Conservation (phyloP, 2,329 filamentous ascomycete genomes). For the Apiospora pterosperma region DNA sequence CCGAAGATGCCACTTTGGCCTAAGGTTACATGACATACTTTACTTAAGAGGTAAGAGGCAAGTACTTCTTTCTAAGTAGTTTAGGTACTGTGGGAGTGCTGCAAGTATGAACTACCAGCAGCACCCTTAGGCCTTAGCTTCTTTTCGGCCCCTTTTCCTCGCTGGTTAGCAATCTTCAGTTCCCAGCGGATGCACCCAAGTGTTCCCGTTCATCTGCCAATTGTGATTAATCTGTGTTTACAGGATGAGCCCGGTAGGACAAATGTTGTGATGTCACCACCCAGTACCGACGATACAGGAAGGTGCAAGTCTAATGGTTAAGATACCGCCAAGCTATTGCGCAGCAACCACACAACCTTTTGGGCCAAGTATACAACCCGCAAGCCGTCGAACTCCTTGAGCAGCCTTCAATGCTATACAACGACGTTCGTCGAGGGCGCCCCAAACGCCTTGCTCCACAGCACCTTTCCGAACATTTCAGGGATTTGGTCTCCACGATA, state of each 20-base stretch:
- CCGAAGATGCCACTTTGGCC: conserved; percentile 26
- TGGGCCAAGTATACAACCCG: neutral
- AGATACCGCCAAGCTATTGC: neutral
- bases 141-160: neutral
- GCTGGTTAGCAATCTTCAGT: neutral
- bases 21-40: neutral
- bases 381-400: neutral
- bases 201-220: neutral
- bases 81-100: too few species aligned
- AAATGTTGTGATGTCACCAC: neutral
- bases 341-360: neutral
- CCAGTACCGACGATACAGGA: neutral
- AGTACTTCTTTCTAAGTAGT: too few species aligned
- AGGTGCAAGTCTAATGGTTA: neutral
- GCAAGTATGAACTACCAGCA: neutral
- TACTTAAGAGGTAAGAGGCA: neutral
- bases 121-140: neutral
- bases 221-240: neutral
- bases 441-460: neutral
- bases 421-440: neutral
- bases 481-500: neutral
- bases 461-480: neutral
- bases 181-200: neutral
- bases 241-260: neutral
- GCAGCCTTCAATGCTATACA: neutral